Evolutionary conservation across 768 basidiomycete species (phyloP).

Genomic region (Panaeolus cyanescens): DNA sequence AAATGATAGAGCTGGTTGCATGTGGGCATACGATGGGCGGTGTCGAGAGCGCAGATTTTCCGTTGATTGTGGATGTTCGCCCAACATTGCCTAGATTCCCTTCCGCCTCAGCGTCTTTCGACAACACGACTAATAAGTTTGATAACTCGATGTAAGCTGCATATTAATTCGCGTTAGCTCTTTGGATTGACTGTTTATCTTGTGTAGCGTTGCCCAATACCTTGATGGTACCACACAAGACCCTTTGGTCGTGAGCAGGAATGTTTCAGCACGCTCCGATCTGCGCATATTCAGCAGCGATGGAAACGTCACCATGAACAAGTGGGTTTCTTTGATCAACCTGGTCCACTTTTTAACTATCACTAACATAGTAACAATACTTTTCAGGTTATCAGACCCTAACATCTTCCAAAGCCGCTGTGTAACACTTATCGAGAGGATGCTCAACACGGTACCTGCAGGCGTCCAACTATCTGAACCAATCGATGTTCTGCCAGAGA

Average conservation of each 20-base stretch:
- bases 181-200: no score
- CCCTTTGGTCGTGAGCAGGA: slow-evolving; percentile 34
- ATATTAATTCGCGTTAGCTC: not conserved
- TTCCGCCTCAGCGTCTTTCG: slow-evolving; percentile 29
- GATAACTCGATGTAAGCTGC: slow-evolving; percentile 40
- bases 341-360: not conserved
- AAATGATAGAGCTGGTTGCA: slow-evolving; percentile 47
- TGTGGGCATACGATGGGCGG: slow-evolving; percentile 50
- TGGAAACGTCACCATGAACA: slow-evolving; percentile 42
- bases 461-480: slow-evolving; percentile 39
- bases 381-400: slow-evolving; percentile 25
- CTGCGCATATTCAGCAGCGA: slow-evolving; percentile 40
- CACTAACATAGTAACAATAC: no score
- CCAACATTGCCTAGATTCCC: slow-evolving; percentile 19
- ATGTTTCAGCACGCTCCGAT: slow-evolving; percentile 40
- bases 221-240: slow-evolving; percentile 39
- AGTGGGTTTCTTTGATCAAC: slow-evolving; percentile 10
- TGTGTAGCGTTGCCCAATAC: slow-evolving; percentile 39
- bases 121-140: slow-evolving; percentile 33
- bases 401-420: slow-evolving; percentile 33
- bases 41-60: slow-evolving; percentile 42
- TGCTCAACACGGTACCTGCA: slow-evolving; percentile 46
- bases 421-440: slow-evolving; percentile 34
- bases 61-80: slow-evolving; percentile 40
- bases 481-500: slow-evolving; percentile 32